These are phyloP conservation scores for Chamaecyparis obtusa DNA, from an alignment of 75 land plant genomes.

Conservation along the genomic window DNA sequence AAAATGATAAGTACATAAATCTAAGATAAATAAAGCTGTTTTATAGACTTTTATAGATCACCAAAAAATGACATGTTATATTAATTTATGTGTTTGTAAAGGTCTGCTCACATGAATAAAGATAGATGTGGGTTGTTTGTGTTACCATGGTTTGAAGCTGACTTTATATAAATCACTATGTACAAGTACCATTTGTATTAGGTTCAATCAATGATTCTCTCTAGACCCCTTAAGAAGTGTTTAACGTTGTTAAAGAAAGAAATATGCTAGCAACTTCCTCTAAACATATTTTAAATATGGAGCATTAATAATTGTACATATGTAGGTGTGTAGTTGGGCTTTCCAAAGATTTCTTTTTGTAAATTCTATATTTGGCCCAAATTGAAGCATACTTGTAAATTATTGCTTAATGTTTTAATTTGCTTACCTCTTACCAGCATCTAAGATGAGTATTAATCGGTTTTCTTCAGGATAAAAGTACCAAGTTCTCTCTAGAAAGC, in stretches of 20 bases:
- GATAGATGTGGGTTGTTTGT: background rate
- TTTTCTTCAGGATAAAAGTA: background rate
- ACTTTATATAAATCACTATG: background rate
- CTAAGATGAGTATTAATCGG: background rate
- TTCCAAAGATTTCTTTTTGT: background rate
- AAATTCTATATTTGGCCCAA: background rate
- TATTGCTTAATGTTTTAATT: background rate
- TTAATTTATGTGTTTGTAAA: background rate
- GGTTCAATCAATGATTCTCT: background rate
- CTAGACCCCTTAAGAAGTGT: background rate
- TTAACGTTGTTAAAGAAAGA: background rate
- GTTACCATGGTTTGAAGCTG: background rate
- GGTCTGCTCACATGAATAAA: background rate
- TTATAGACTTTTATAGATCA: background rate
- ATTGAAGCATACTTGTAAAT: background rate
- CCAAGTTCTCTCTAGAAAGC: background rate
- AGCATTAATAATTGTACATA: background rate
- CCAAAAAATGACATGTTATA: background rate
- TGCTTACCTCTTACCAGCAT: background rate
- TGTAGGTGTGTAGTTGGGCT: background rate
- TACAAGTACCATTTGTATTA: background rate
- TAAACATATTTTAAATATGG: background rate
- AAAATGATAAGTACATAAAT: background rate
- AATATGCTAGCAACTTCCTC: background rate
- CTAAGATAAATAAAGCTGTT: background rate